These are phyloP conservation scores for Crotalaria pallida DNA, from an alignment of 306 rosid species.

Conservation along the genomic window DNA sequence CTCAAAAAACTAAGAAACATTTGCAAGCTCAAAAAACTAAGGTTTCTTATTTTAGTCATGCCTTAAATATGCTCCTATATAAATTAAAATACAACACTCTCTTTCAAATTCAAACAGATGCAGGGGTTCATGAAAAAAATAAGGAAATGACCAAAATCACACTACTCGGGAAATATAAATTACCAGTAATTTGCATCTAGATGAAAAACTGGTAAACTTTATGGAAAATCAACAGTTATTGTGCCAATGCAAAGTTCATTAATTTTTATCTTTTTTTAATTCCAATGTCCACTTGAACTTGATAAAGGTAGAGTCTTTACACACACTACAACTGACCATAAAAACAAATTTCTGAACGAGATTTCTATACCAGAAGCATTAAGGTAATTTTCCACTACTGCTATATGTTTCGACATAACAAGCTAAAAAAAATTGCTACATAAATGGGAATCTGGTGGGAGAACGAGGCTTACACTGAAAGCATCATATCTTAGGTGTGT, in stretches of 20 bases:
- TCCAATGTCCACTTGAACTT: not conserved
- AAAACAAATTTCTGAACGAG: not conserved
- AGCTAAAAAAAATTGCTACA: not conserved
- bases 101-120: not conserved
- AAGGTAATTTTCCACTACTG: not conserved
- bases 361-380: not conserved
- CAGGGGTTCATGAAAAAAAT: not conserved
- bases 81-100: no score
- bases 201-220: not conserved
- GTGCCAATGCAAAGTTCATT: conserved; percentile 13
- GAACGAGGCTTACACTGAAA: conserved; percentile 53
- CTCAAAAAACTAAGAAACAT: no score
- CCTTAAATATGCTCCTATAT: not conserved
- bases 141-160: not conserved
- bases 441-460: not conserved
- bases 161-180: not conserved
- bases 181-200: not conserved
- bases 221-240: not conserved
- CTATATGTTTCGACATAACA: not conserved
- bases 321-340: not conserved
- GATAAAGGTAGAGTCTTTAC: not conserved
- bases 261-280: not conserved
- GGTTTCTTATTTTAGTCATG: not conserved
- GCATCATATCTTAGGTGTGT: conserved; percentile 68
- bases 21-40: not conserved